phyloP scores from a whole-genome alignment of 148 eudicot species.

The Rhododendron griersonianum region DNA sequence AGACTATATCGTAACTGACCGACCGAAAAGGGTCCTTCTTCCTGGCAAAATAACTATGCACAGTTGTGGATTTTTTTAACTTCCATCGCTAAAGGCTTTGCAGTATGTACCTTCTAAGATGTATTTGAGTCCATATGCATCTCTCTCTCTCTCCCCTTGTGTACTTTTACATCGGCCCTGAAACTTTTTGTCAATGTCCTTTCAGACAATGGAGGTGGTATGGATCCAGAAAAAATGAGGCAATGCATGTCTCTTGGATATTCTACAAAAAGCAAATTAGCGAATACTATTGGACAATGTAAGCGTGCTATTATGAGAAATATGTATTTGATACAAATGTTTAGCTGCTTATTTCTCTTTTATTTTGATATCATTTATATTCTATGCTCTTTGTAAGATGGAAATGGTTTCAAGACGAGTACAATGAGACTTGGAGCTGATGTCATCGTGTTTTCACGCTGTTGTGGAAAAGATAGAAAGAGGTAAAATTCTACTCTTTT shows the following conservation, averaged over 20 bases:
- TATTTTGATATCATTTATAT: background rate
- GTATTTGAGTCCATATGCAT: background rate
- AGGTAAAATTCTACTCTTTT: conserved; percentile 34
- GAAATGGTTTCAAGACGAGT: conserved; percentile 98
- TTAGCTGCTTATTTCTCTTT: background rate
- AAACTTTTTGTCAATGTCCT: background rate
- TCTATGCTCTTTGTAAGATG: conserved; percentile 41
- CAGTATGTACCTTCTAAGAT: background rate
- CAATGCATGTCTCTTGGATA: conserved; percentile 97
- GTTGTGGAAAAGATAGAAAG: conserved; percentile 52
- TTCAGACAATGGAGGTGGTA: conserved; percentile 95
- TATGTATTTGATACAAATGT: background rate
- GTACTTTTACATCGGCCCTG: background rate
- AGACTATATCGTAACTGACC: background rate
- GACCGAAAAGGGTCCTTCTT: background rate
- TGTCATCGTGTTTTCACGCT: conserved; percentile 89
- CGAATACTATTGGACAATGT: conserved; percentile 94
- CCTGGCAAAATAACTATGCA: background rate
- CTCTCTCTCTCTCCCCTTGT: too few relatives aligned
- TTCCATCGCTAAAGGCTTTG: background rate
- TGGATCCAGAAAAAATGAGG: conserved; percentile 86
- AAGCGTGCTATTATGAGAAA: conserved; percentile 13
- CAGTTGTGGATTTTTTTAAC: background rate
- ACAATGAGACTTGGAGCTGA: conserved; percentile 99
- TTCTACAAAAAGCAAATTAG: conserved; percentile 79